Percentiles rank a stretch among this genome's conserved stretches.
Conservation (phyloP, 164 flowering plant species). For the Nelumbo lutea region DNA sequence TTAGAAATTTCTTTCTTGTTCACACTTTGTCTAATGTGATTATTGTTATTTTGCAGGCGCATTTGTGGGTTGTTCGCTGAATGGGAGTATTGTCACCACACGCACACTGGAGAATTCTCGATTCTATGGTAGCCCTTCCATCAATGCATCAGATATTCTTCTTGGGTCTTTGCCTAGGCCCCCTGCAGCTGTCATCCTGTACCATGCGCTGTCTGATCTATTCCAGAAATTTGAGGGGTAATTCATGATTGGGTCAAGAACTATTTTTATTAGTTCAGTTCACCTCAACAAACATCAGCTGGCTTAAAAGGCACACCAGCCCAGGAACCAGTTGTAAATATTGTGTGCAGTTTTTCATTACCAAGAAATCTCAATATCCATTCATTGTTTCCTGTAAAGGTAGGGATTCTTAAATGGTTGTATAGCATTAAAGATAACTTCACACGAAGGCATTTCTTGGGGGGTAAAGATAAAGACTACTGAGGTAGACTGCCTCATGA, state of each 20-base stretch:
- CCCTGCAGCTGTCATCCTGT: slow-evolving; percentile 80
- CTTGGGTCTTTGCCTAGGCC: slow-evolving; percentile 84
- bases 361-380: background rate
- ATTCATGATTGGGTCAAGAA: background rate
- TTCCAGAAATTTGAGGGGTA: slow-evolving; percentile 42
- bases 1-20: background rate
- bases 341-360: background rate
- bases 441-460: background rate
- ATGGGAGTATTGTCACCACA: slow-evolving; percentile 80
- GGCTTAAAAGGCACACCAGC: background rate
- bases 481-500: background rate
- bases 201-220: slow-evolving; percentile 57
- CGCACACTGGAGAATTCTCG: slow-evolving; percentile 64
- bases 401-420: background rate
- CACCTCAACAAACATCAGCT: background rate
- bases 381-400: slow-evolving; percentile 11
- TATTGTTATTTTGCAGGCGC: slow-evolving; percentile 50
- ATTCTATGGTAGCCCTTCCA: slow-evolving; percentile 83
- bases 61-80: slow-evolving; percentile 89
- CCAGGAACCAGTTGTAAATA: background rate
- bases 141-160: slow-evolving; percentile 74
- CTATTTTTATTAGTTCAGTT: background rate
- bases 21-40: background rate
- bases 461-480: background rate
- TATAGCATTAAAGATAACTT: background rate